A percentile compares a stretch with the other conserved stretches of the same genome.
phyloP scores from a whole-genome alignment of 2,329 filamentous ascomycete genomes.

The Arthrinium puccinioides region DNA sequence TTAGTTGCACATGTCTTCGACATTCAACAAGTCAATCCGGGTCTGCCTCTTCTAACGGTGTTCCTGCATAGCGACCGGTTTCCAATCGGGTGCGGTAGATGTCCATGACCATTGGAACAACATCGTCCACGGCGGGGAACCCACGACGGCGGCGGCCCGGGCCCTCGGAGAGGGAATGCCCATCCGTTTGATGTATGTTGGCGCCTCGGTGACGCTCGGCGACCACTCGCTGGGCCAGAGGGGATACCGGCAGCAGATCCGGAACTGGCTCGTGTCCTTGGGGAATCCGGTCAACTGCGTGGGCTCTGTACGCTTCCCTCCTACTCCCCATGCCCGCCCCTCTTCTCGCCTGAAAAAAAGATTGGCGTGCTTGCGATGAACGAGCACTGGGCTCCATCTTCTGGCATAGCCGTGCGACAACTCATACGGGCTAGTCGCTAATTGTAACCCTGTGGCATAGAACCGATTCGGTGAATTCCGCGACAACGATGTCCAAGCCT shows the following conservation, averaged over 20 bases:
- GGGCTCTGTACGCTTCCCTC: constrained; percentile 5
- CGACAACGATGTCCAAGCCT: constrained; percentile 21
- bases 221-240: constrained; percentile 15
- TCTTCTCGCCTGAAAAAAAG: too few species aligned
- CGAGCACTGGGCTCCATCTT: too few species aligned
- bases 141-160: too few species aligned
- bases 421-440: too few species aligned
- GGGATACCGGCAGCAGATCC: constrained; percentile 19
- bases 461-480: constrained; percentile 19
- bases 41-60: neutral
- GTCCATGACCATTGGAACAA: constrained; percentile 2
- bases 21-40: neutral
- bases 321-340: neutral
- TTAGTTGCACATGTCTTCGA: neutral
- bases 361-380: too few species aligned
- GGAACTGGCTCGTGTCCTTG: constrained; percentile 13
- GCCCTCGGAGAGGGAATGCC: constrained; percentile 13
- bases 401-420: too few species aligned
- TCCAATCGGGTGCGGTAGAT: constrained; percentile 2
- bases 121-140: neutral
- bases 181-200: constrained; percentile 17
- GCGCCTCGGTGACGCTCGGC: constrained; percentile 16
- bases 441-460: too few species aligned
- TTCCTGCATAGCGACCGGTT: constrained; percentile 1
- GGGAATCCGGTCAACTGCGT: constrained; percentile 19